Percentiles rank a stretch among this genome's conserved stretches.
Evolutionary conservation across 306 rosid genomes (phyloP).

Genomic region (Erythrophleum fordii): DNA sequence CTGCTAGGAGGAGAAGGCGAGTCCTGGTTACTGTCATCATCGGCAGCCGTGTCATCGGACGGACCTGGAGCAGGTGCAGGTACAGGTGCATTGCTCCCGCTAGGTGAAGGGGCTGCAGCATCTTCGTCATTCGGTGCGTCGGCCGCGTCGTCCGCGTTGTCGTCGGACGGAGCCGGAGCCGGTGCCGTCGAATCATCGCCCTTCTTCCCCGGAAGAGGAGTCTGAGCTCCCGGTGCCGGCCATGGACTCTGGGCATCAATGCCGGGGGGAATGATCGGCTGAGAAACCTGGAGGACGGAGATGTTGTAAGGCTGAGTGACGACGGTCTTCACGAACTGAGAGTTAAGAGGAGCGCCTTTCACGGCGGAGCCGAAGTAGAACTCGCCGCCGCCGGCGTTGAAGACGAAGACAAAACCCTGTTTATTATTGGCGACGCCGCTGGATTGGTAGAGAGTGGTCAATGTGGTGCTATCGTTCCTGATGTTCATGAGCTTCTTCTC

Average conservation of each 20-base stretch:
- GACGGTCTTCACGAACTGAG: slow-evolving; percentile 47
- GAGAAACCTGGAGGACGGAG: slow-evolving; percentile 58
- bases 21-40: not conserved
- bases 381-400: slow-evolving; percentile 45
- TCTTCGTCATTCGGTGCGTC: not conserved
- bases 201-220: not conserved
- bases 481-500: slow-evolving; percentile 51
- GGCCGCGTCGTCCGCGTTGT: not conserved
- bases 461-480: not conserved
- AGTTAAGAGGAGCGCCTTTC: slow-evolving; percentile 14
- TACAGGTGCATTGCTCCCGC: not conserved
- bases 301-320: slow-evolving; percentile 54
- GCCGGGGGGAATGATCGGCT: slow-evolving; percentile 48
- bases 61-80: slow-evolving; percentile 44
- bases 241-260: slow-evolving; percentile 36
- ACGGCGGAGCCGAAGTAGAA: slow-evolving; percentile 60
- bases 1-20: not conserved
- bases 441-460: slow-evolving; percentile 69
- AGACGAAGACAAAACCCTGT: slow-evolving; percentile 56
- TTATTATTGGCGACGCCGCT: slow-evolving; percentile 48
- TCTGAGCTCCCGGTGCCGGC: not conserved
- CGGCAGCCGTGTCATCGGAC: not conserved
- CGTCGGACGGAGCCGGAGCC: not conserved
- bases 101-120: slow-evolving; percentile 22
- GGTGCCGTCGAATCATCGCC: slow-evolving; percentile 5